Percentiles rank a stretch among this genome's conserved stretches.
phyloP scores from a whole-genome alignment of 192 early-diverging fungal species.

The Backusella tarrabulga region DNA sequence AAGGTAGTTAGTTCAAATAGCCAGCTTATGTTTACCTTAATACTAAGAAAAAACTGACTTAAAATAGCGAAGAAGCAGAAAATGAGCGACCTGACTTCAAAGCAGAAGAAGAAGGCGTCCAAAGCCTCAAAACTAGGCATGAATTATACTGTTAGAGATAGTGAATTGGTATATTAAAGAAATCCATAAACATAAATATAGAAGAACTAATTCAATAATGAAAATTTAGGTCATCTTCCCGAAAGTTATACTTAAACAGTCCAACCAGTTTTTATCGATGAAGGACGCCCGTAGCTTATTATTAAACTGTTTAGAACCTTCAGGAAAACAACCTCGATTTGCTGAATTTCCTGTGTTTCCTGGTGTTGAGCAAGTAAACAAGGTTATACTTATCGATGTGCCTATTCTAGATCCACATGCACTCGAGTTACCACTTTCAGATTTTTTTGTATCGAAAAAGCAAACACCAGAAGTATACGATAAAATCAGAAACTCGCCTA shows the following conservation, averaged over 20 bases:
- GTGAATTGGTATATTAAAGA: neutral
- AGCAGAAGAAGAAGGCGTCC: neutral
- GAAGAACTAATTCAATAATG: neutral
- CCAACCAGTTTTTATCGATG: neutral
- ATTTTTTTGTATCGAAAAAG: neutral
- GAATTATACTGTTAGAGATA: neutral
- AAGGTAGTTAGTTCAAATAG: neutral
- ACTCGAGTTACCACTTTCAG: conserved; percentile 1
- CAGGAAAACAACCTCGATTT: conserved; percentile 6
- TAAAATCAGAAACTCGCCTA: neutral
- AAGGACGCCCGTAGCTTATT: conserved; percentile 10
- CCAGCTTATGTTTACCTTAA: neutral
- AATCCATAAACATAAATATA: neutral
- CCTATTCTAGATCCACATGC: conserved; percentile 10
- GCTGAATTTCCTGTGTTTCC: neutral
- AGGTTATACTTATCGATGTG: neutral
- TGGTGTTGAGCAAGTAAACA: neutral
- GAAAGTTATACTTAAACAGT: neutral
- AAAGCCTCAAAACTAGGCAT: conserved; percentile 7
- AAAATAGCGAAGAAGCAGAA: neutral
- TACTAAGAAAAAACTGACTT: neutral
- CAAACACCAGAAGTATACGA: conserved; percentile 2
- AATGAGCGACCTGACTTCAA: neutral
- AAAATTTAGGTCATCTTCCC: neutral
- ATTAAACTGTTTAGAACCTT: neutral